A percentile compares a stretch with the other conserved stretches of the same genome.
phyloP scores from a whole-genome alignment of 1,284 basidiomycete species.

The Ceratorhiza oryzae-sativae region DNA sequence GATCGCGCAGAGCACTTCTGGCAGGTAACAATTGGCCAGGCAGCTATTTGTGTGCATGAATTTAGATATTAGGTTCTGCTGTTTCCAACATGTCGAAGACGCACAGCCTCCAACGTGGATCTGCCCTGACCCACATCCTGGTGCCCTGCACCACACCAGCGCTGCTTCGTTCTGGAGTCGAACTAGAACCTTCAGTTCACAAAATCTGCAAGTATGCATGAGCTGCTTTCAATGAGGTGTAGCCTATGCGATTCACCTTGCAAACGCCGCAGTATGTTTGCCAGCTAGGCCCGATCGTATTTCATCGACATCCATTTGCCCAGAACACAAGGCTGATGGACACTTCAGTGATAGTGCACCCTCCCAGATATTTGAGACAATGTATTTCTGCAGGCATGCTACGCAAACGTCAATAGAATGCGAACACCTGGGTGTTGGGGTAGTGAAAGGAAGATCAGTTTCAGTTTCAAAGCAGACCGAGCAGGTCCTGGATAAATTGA shows the following conservation, averaged over 20 bases:
- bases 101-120: slow-evolving; percentile 18
- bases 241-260: background rate
- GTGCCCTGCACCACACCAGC: slow-evolving; percentile 5
- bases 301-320: slow-evolving; percentile 6
- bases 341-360: background rate
- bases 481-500: background rate
- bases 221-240: too few species aligned
- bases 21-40: slow-evolving; percentile 22
- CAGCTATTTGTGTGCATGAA: background rate
- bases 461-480: slow-evolving; percentile 3
- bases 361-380: background rate
- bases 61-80: too few species aligned
- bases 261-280: background rate
- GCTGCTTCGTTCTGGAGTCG: slow-evolving; percentile 1
- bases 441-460: background rate
- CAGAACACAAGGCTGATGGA: background rate
- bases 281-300: slow-evolving; percentile 3
- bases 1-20: slow-evolving; percentile 18
- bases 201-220: background rate
- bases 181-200: slow-evolving; percentile 18
- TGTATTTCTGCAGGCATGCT: slow-evolving; percentile 7
- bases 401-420: slow-evolving; percentile 20
- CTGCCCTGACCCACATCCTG: slow-evolving; percentile 18
- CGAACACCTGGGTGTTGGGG: slow-evolving; percentile 11
- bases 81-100: too few species aligned